phyloP scores from a whole-genome alignment of 148 eudicot genomes.

The Rheum nobile region DNA sequence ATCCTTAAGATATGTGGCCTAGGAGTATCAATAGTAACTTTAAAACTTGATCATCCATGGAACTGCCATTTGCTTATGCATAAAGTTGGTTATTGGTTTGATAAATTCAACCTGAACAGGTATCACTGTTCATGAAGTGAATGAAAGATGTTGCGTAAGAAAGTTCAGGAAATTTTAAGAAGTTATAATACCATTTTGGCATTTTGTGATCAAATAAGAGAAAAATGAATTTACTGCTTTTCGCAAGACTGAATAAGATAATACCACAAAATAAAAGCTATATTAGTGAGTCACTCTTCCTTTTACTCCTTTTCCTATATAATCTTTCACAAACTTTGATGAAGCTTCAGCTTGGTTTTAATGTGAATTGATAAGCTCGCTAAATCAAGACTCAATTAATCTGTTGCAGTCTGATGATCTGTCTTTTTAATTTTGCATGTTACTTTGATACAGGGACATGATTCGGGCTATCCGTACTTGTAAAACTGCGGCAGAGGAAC shows the following conservation, averaged over 20 bases:
- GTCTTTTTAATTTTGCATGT: not conserved
- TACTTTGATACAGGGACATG: conserved; percentile 77
- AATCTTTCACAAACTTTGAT: not conserved
- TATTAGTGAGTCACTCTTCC: not conserved
- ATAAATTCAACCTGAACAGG: not conserved
- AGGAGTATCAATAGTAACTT: not conserved
- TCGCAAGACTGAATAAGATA: not conserved
- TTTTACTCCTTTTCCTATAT: not conserved
- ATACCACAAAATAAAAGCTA: not conserved
- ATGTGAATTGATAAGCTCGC: not conserved
- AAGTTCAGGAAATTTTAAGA: not conserved
- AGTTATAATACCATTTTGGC: not conserved
- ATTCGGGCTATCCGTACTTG: conserved; percentile 95
- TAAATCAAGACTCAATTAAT: not conserved
- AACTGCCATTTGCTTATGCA: not conserved
- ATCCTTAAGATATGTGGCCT: not conserved
- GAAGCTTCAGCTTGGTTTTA: not conserved
- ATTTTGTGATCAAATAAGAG: not conserved
- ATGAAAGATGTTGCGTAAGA: not conserved
- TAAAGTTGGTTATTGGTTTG: not conserved
- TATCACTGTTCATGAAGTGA: not conserved
- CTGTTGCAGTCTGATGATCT: not conserved
- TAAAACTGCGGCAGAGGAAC: conserved; percentile 98
- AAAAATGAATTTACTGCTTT: not conserved
- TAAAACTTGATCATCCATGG: not conserved